These are phyloP conservation scores for Thalassiosira hispida DNA, from an alignment of 352 stramenopile genomes.

Conservation along the genomic window DNA sequence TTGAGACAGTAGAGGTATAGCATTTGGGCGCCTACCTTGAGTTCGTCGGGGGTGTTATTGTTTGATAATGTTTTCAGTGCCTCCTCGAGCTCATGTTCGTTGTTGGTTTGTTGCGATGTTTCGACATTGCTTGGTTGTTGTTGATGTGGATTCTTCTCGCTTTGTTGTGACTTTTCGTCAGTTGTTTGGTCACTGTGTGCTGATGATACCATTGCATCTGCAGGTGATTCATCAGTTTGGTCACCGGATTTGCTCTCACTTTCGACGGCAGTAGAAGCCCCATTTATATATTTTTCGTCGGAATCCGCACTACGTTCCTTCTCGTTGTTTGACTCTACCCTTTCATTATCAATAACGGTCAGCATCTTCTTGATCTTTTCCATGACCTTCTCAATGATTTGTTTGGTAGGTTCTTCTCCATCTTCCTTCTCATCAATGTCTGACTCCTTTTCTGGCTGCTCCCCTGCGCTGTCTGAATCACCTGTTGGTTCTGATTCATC, in stretches of 20 bases:
- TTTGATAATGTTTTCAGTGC: conserved; percentile 38
- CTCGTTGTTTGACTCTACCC: background rate
- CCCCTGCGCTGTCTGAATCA: background rate
- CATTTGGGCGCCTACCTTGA: conserved; percentile 68
- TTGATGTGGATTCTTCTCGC: background rate
- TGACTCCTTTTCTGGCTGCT: background rate
- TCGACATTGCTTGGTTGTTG: background rate
- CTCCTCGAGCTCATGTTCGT: background rate
- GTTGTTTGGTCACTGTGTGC: too few relatives aligned
- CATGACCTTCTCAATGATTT: conserved; percentile 17
- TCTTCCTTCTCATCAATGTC: conserved; percentile 1
- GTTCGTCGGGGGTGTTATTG: conserved; percentile 43
- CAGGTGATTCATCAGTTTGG: too few relatives aligned
- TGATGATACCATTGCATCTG: too few relatives aligned
- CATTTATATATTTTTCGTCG: background rate
- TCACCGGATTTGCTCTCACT: too few relatives aligned
- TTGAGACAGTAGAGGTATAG: conserved; percentile 81
- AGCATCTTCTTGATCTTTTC: conserved; percentile 18
- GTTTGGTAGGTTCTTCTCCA: background rate
- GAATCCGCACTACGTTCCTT: background rate
- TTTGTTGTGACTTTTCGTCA: background rate
- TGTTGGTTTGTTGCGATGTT: background rate
- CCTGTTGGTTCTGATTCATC: background rate
- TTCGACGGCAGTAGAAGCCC: background rate
- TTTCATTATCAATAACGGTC: conserved; percentile 1